Percentiles rank a stretch among this genome's conserved stretches.
phyloP scores from a whole-genome alignment of 2,329 filamentous ascomycete genomes.

The Fusarium solani-melongenae region DNA sequence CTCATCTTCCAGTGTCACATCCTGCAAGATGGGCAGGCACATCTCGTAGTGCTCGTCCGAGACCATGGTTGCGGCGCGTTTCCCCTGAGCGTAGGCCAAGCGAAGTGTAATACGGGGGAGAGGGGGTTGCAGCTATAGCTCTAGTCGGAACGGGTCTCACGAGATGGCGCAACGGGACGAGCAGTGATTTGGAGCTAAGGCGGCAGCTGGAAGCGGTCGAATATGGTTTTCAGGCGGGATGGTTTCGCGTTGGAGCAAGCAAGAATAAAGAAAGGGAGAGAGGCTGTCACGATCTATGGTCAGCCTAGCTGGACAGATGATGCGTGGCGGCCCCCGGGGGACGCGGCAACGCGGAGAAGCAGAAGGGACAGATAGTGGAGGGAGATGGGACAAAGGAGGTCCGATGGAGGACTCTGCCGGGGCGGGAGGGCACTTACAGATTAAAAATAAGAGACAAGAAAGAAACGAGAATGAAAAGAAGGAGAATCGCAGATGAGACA shows the following conservation, averaged over 20 bases:
- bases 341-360: conserved; percentile 28
- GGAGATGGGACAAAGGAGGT: conserved; percentile 32
- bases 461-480: conserved; percentile 11
- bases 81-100: conserved; percentile 1
- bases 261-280: conserved; percentile 31
- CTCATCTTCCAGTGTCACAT: conserved; percentile 86
- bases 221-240: conserved; percentile 11
- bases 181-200: conserved; percentile 26
- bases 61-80: conserved; percentile 72
- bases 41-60: conserved; percentile 93
- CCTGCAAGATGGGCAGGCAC: conserved; percentile 88
- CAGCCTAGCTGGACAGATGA: conserved; percentile 22
- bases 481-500: conserved; percentile 29
- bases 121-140: conserved; percentile 26
- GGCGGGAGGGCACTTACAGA: conserved; percentile 30
- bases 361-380: conserved; percentile 31
- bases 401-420: not conserved
- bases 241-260: conserved; percentile 12
- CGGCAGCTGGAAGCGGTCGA: conserved; percentile 13
- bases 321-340: conserved; percentile 7
- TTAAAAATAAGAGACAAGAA: conserved; percentile 27
- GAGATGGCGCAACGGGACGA: conserved; percentile 11
- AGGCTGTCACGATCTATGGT: conserved; percentile 32
- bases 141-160: conserved; percentile 21
- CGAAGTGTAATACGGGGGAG: conserved; percentile 12